phyloP scores from a whole-genome alignment of 2,329 filamentous ascomycete genomes.

The Neurospora sp. region DNA sequence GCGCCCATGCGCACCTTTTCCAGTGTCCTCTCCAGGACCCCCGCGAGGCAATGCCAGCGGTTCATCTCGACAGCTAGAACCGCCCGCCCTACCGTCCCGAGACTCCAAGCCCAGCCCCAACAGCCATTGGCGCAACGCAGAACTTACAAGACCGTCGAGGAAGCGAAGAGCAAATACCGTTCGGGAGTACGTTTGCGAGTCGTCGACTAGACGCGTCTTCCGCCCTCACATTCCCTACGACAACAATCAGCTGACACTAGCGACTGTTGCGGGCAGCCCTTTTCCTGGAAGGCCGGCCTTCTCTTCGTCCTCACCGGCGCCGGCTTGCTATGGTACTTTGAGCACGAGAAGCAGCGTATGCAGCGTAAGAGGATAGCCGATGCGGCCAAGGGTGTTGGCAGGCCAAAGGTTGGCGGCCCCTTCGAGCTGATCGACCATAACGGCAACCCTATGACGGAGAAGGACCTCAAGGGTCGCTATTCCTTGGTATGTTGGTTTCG shows the following conservation, averaged over 20 bases:
- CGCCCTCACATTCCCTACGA: slow-evolving; percentile 7
- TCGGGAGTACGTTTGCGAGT: slow-evolving; percentile 35
- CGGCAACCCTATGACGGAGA: slow-evolving; percentile 65
- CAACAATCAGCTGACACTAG: background rate
- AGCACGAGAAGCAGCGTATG: slow-evolving; percentile 85
- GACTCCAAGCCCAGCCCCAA: slow-evolving; percentile 11
- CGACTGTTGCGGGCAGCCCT: slow-evolving; percentile 48
- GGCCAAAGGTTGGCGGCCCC: slow-evolving; percentile 82
- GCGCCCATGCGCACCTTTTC: slow-evolving; percentile 27
- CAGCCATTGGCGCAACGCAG: slow-evolving; percentile 26
- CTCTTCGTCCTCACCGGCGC: slow-evolving; percentile 74
- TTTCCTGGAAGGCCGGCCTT: slow-evolving; percentile 83
- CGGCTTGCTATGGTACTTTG: slow-evolving; percentile 81
- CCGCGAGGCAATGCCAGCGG: slow-evolving; percentile 30
- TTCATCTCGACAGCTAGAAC: slow-evolving; percentile 28
- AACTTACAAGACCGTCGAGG: slow-evolving; percentile 44
- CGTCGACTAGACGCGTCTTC: background rate
- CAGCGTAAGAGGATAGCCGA: slow-evolving; percentile 82
- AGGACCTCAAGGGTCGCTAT: slow-evolving; percentile 80
- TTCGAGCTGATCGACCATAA: slow-evolving; percentile 78
- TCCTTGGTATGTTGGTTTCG: slow-evolving; percentile 47
- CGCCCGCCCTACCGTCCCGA: slow-evolving; percentile 14
- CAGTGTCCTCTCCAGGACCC: slow-evolving; percentile 22
- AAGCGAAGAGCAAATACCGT: slow-evolving; percentile 47
- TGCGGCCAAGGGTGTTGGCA: slow-evolving; percentile 83